phyloP scores from a whole-genome alignment of 2,329 filamentous ascomycete genomes.

The Emmonsiellopsis sp. region DNA sequence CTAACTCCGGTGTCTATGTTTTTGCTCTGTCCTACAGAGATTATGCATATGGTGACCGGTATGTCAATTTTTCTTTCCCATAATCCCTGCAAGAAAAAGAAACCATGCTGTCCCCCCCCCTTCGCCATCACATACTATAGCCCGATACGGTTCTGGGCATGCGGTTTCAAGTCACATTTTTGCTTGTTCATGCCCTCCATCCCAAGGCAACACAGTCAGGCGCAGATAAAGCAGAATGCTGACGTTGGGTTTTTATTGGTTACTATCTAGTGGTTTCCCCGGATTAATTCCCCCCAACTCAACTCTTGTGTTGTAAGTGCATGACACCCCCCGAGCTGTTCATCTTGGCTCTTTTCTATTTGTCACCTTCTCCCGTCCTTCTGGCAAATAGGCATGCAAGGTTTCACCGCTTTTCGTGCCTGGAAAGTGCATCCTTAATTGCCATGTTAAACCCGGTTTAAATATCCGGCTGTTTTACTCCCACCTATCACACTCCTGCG shows the following conservation, averaged over 20 bases:
- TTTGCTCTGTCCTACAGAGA: conserved; percentile 17
- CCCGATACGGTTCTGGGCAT: too few relatives aligned
- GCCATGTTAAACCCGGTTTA: background rate
- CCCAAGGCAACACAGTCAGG: too few relatives aligned
- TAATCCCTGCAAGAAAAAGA: background rate
- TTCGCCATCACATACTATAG: background rate
- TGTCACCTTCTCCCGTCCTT: background rate
- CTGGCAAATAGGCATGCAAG: background rate
- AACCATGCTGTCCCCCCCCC: background rate
- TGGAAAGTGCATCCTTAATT: background rate
- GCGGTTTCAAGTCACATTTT: too few relatives aligned
- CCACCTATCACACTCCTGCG: background rate
- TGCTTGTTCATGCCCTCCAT: too few relatives aligned
- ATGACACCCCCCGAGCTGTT: background rate
- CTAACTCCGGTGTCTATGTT: background rate
- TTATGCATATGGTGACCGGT: conserved; percentile 32
- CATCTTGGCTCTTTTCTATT: background rate
- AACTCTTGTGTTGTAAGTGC: conserved; percentile 72
- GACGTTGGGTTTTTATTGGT: background rate
- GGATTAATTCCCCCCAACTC: conserved; percentile 65
- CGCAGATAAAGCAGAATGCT: background rate
- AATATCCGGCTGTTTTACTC: background rate
- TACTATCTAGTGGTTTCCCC: conserved; percentile 58
- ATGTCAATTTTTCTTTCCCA: conserved; percentile 15
- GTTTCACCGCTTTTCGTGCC: conserved; percentile 3